Evolutionary conservation across 1,284 basidiomycete genomes (phyloP).

Genomic region (Trametes pubescens): DNA sequence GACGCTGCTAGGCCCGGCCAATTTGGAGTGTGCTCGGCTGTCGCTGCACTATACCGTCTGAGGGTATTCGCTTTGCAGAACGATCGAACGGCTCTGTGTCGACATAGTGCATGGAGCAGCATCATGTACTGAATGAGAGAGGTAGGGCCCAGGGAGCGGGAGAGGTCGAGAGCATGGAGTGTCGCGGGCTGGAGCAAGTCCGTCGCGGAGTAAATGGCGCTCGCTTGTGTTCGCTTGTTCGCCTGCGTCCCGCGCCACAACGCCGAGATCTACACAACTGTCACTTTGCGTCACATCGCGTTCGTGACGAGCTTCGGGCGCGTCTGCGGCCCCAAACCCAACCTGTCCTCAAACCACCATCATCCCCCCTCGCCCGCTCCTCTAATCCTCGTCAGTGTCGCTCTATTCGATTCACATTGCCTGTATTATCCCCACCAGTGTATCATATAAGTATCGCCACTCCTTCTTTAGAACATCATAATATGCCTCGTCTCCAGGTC

Average conservation of each 20-base stretch:
- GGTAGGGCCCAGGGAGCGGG: too few relatives aligned
- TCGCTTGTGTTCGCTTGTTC: too few relatives aligned
- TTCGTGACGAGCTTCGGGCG: slow-evolving; percentile 7
- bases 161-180: too few relatives aligned
- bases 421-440: background rate
- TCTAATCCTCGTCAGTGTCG: slow-evolving; percentile 1
- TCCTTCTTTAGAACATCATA: background rate
- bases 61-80: background rate
- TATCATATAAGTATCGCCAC: background rate
- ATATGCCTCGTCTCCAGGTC: slow-evolving; percentile 31
- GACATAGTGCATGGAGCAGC: too few relatives aligned
- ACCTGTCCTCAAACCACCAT: slow-evolving; percentile 20
- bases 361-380: background rate
- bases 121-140: too few relatives aligned
- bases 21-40: background rate
- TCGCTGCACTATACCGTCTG: background rate
- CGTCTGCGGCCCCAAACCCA: slow-evolving; percentile 23
- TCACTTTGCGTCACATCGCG: slow-evolving; percentile 17
- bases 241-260: background rate
- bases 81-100: background rate
- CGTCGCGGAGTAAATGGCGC: too few relatives aligned
- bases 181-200: too few relatives aligned
- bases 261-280: slow-evolving; percentile 9
- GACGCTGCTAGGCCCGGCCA: slow-evolving; percentile 26
- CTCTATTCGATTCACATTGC: background rate